phyloP scores from a whole-genome alignment of 2,329 filamentous ascomycete genomes.

The Aureobasidium sp. region DNA sequence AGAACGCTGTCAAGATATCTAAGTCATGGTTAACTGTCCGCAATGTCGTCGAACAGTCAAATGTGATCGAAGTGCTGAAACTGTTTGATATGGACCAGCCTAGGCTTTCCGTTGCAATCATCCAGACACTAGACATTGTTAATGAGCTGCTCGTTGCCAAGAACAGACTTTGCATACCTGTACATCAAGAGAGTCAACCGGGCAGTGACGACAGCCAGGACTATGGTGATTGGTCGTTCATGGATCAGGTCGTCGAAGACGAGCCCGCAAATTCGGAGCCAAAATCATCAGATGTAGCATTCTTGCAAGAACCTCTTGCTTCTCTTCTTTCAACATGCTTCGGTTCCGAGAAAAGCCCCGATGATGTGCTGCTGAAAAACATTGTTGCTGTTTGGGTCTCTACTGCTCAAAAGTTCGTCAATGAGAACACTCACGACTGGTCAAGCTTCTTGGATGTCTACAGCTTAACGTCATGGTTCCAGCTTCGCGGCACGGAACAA shows the following conservation, averaged over 20 bases:
- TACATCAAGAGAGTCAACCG: slow-evolving; percentile 35
- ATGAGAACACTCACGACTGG: slow-evolving; percentile 55
- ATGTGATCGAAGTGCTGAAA: slow-evolving; percentile 49
- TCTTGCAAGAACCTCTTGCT: slow-evolving; percentile 55
- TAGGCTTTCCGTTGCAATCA: slow-evolving; percentile 50
- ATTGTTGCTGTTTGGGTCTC: slow-evolving; percentile 62
- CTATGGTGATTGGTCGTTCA: slow-evolving; percentile 64
- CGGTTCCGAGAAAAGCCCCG: slow-evolving; percentile 61
- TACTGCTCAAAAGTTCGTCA: slow-evolving; percentile 53
- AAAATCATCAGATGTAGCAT: slow-evolving; percentile 38
- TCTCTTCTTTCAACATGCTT: slow-evolving; percentile 68
- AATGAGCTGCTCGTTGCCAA: slow-evolving; percentile 39
- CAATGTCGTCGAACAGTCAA: slow-evolving; percentile 44
- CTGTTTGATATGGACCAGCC: slow-evolving; percentile 53
- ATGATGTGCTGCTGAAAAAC: slow-evolving; percentile 59
- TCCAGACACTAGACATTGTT: slow-evolving; percentile 56
- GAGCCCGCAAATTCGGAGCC: background rate
- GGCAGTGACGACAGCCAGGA: slow-evolving; percentile 69
- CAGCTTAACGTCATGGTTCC: slow-evolving; percentile 55
- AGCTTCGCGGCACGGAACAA: slow-evolving; percentile 51
- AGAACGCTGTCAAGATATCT: slow-evolving; percentile 50
- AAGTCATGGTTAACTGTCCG: slow-evolving; percentile 24
- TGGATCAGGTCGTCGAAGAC: slow-evolving; percentile 46
- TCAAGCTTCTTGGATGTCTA: slow-evolving; percentile 62
- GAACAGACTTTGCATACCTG: slow-evolving; percentile 13